Evolutionary conservation across 1,284 basidiomycete genomes (phyloP).

Genomic region (Malassezia equina): DNA sequence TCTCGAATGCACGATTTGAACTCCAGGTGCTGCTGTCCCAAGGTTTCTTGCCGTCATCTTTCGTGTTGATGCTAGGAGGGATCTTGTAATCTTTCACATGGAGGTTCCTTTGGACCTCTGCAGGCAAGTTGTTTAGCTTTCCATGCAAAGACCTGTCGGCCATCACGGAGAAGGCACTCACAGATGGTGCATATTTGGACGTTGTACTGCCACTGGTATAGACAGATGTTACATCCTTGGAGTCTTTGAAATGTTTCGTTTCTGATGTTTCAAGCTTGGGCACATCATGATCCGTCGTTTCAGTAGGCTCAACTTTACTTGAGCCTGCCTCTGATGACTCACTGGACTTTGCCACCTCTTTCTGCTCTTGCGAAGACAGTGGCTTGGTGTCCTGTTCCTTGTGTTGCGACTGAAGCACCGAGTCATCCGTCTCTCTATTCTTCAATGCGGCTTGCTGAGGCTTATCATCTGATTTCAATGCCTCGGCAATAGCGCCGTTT

Average conservation of each 20-base stretch:
- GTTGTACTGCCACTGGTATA: conserved; percentile 11
- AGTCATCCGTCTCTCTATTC: background rate
- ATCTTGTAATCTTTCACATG: background rate
- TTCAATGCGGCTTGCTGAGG: no score
- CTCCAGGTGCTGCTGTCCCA: conserved; percentile 6
- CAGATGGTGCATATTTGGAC: background rate
- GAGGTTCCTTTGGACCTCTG: background rate
- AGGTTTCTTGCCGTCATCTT: background rate
- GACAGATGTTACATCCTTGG: conserved; percentile 8
- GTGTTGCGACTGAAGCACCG: background rate
- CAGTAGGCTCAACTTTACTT: no score
- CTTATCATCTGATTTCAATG: no score
- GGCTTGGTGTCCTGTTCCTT: background rate
- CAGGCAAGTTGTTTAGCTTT: background rate
- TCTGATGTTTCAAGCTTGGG: background rate
- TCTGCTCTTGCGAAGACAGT: no score
- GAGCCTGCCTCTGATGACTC: no score
- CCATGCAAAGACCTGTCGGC: background rate
- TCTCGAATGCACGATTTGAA: background rate
- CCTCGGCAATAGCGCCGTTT: no score
- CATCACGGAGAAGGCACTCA: conserved; percentile 3
- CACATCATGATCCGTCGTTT: background rate
- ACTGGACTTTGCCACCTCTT: no score
- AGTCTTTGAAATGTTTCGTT: background rate
- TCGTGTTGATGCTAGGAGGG: background rate